These are phyloP conservation scores for Trichoderma asperellum DNA, from an alignment of 2,329 filamentous ascomycete genomes.

Conservation along the genomic window DNA sequence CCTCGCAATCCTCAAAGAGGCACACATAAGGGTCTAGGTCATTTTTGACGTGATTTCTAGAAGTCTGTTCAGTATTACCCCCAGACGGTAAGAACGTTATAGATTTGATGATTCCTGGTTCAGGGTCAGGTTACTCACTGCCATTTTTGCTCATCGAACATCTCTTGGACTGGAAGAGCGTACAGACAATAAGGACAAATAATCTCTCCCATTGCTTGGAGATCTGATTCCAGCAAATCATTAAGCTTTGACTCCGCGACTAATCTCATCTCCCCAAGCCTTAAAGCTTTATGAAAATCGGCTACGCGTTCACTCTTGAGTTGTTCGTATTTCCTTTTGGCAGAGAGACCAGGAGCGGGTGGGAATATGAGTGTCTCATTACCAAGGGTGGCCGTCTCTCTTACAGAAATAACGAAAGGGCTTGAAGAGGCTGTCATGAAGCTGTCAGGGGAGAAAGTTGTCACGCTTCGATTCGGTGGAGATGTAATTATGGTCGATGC, in stretches of 20 bases:
- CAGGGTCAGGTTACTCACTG: neutral
- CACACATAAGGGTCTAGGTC: slow-evolving; percentile 34
- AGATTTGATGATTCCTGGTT: neutral
- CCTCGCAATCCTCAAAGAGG: slow-evolving; percentile 31
- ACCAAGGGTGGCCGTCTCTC: neutral
- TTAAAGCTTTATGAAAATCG: no score
- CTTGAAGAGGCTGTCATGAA: no score
- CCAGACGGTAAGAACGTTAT: neutral
- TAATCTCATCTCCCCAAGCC: no score
- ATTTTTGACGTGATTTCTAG: slow-evolving; percentile 30
- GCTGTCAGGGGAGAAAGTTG: no score
- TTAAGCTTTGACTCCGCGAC: no score
- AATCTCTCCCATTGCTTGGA: no score
- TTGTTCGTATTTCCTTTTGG: no score
- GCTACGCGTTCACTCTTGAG: no score
- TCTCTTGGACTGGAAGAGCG: neutral
- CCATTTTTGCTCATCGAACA: neutral
- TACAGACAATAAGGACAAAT: neutral
- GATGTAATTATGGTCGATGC: no score
- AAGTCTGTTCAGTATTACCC: neutral
- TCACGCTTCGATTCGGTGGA: no score
- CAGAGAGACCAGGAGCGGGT: neutral
- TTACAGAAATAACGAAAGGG: no score
- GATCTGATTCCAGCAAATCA: no score
- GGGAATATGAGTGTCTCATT: neutral